A percentile compares a stretch with the other conserved stretches of the same genome.
Evolutionary conservation across 2,329 filamentous ascomycete species (phyloP).

Genomic region (Fusarium fujikuroi): DNA sequence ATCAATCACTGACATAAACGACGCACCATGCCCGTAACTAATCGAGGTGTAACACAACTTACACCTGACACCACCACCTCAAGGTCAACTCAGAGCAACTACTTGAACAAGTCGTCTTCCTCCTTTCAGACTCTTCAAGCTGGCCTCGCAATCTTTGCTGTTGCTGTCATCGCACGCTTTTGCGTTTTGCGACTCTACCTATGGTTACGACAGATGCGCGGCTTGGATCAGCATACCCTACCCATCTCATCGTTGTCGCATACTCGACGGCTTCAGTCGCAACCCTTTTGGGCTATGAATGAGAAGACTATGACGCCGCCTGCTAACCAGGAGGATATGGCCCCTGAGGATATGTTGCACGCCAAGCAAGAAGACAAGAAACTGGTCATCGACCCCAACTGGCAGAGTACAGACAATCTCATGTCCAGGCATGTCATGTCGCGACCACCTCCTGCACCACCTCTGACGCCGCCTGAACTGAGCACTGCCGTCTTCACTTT

Average conservation of each 20-base stretch:
- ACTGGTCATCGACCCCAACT: conserved; percentile 43
- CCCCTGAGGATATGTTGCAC: conserved; percentile 10
- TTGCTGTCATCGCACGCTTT: conserved; percentile 50
- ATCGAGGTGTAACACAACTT: conserved; percentile 47
- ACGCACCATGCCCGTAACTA: conserved; percentile 47
- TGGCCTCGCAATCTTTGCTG: conserved; percentile 49
- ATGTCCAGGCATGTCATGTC: conserved; percentile 48
- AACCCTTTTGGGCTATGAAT: conserved; percentile 42
- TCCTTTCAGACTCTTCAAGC: conserved; percentile 43
- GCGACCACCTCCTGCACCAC: conserved; percentile 58
- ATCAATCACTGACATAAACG: conserved; percentile 40
- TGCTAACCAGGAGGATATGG: conserved; percentile 11
- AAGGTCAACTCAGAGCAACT: conserved; percentile 41
- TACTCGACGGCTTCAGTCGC: conserved; percentile 32
- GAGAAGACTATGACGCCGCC: conserved; percentile 37
- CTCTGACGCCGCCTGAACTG: conserved; percentile 60
- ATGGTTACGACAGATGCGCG: conserved; percentile 45
- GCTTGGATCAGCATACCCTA: conserved; percentile 38
- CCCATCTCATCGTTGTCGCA: conserved; percentile 30
- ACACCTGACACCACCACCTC: conserved; percentile 44
- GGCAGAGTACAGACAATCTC: conserved; percentile 41
- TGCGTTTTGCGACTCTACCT: conserved; percentile 41
- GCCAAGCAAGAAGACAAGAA: conserved; percentile 27
- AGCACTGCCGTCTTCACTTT: conserved; percentile 57
- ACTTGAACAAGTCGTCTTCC: conserved; percentile 48